Evolutionary conservation across 2,329 filamentous ascomycete genomes (phyloP).

Genomic region (Colletotrichum camelliae): DNA sequence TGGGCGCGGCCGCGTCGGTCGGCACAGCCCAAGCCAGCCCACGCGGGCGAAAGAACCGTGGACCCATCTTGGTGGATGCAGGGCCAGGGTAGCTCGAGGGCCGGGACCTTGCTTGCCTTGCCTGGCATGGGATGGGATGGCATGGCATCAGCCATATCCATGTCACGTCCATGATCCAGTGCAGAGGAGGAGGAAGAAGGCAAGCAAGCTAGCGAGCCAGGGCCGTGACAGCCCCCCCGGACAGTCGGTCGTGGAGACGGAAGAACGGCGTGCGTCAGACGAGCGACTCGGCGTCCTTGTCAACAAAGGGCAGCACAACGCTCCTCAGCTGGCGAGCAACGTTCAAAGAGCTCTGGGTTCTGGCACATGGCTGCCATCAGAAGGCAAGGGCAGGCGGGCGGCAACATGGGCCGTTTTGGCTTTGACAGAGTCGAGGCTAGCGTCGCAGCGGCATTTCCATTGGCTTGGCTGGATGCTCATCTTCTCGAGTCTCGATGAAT

Average conservation of each 20-base stretch:
- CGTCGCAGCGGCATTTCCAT: background rate
- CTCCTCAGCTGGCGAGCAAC: background rate
- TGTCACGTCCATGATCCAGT: background rate
- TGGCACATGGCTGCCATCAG: background rate
- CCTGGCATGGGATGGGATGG: background rate
- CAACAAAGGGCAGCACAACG: background rate
- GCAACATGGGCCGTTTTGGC: background rate
- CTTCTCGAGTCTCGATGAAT: background rate
- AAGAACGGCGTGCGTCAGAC: background rate
- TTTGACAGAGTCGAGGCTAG: slow-evolving; percentile 11
- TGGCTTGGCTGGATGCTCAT: slow-evolving; percentile 12
- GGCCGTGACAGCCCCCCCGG: background rate
- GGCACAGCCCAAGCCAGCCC: slow-evolving; percentile 2
- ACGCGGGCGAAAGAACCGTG: background rate
- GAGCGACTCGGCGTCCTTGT: slow-evolving; percentile 1
- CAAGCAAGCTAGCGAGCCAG: background rate
- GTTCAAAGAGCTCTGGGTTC: background rate
- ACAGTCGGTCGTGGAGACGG: slow-evolving; percentile 7
- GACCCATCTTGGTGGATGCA: background rate
- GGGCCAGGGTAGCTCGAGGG: background rate
- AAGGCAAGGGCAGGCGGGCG: background rate
- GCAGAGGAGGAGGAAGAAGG: background rate
- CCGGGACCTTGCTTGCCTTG: background rate
- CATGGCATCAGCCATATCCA: slow-evolving; percentile 7
- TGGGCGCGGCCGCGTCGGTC: background rate